These are phyloP conservation scores for Saitozyma sp. DNA, from an alignment of 768 basidiomycete genomes.

Conservation along the genomic window DNA sequence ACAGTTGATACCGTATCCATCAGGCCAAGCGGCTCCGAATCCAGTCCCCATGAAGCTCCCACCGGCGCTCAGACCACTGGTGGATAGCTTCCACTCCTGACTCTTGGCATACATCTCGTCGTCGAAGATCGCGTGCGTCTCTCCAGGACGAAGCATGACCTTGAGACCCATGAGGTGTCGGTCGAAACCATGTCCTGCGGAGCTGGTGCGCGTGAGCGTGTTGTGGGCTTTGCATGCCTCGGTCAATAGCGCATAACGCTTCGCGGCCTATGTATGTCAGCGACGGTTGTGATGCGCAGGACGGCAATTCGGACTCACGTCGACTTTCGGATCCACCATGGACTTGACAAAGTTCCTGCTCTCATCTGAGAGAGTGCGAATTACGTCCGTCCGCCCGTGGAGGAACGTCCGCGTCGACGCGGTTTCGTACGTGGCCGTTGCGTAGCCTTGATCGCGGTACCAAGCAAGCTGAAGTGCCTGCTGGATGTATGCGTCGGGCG, in stretches of 20 bases:
- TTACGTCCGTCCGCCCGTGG: constrained; percentile 85
- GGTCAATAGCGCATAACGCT: constrained; percentile 60
- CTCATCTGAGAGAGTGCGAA: constrained; percentile 71
- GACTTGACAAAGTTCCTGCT: constrained; percentile 74
- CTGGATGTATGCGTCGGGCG: constrained; percentile 84
- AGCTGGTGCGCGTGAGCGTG: constrained; percentile 70
- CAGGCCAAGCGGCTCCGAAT: constrained; percentile 77
- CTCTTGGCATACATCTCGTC: constrained; percentile 74
- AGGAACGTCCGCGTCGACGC: constrained; percentile 82
- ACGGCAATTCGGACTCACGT: constrained; percentile 48
- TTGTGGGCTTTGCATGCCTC: constrained; percentile 72
- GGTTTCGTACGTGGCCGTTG: constrained; percentile 91
- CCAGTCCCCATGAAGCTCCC: constrained; percentile 85
- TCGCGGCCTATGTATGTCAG: constrained; percentile 45
- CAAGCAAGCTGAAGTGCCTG: constrained; percentile 90
- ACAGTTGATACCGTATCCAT: constrained; percentile 96
- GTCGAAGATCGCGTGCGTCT: constrained; percentile 67
- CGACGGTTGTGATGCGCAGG: constrained; percentile 9
- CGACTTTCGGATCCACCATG: constrained; percentile 60
- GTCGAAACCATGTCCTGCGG: constrained; percentile 80
- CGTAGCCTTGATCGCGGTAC: constrained; percentile 71
- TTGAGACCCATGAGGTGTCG: constrained; percentile 85
- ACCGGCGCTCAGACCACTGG: constrained; percentile 84
- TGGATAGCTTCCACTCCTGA: constrained; percentile 82
- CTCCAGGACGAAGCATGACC: constrained; percentile 63